Base-by-base conservation (phyloP, 1,139 yeast species). In the Blastobotrys capitulatus region DNA sequence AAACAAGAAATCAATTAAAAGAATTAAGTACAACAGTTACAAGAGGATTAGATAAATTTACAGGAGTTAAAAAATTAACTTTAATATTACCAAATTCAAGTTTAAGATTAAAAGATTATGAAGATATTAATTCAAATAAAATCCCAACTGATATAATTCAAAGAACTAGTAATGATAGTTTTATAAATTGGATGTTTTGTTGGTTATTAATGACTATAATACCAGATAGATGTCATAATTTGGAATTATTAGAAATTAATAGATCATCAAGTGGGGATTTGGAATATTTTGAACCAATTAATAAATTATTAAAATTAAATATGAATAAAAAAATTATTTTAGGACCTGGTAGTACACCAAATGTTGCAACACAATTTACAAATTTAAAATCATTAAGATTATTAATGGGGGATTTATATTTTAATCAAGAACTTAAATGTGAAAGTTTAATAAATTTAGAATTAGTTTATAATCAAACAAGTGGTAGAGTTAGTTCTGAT, bases 111-210 rank as follows among this genome's bases (percentile, higher is more conserved):
- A 15, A n/a, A 9, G 47, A 44, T 25, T 44, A 37, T 25, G 42
- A 37, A 6, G 45, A 42, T 18, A 34, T 29, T 6, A 42, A 15
- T 19, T 29, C 45, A 5, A 31, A 34, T 18, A 34, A 32, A 15
- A 27, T 42, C 7, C 47, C 47, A 9, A 31, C 29, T 16, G 34
- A 44, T 16, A 44, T 44, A 9, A 38, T 44, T 38, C 48, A 44
- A 32, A 32, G 48, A 13, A 39, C 43, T 7, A 38, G 43, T 2
- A 44, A 38, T 22, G 48, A 44, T 38, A 38, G 39, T 15, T 44
- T 36, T 44, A 32, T 44, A 9, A 44, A 44, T 22, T 44, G 48
- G 48, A 32, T 44, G 13, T 35, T 44, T 19, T 38, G 48, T 38
- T 44, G 48, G 48, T 13, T 44, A 5, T 20, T 44, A 8, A 27